Evolutionary conservation across 352 stramenopile species (phyloP), one percentile per base, ranked within the genome.

Genomic region (Pythium plurisporium): DNA sequence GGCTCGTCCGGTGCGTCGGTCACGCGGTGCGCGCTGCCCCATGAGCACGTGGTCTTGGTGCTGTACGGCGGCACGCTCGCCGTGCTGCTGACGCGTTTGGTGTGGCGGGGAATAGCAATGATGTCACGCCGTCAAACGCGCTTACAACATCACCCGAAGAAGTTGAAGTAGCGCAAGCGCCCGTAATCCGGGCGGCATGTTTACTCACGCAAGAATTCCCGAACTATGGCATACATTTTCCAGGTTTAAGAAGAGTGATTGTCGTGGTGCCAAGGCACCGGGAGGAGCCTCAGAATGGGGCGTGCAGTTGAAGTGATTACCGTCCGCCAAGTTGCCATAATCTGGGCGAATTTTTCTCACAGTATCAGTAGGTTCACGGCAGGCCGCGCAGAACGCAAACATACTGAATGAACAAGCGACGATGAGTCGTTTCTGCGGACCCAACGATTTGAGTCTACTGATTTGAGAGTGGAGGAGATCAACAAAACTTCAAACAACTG

Each of bases 61-160:
- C 40, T 68, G 19, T 68, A 64, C 40, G 54, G 38, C 38, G 38
- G 17, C 34, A 17, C 29, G 26, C 20, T 63, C 7, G n/a, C 36
- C 10, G n/a, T 57, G 34, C 46, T 63, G 23, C 15, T 59, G 26
- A 4, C 48, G 25, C 45, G 55, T 36, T n/a, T 51, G 38, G 38
- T 63, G 14, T 45, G 46, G 47, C 46, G 47, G 38, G 38, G 38
- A 9, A 20, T 56, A 37, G n/a, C 23, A 19, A 51, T 56, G 45
- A 51, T 52, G 55, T 56, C 55, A 63, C 37, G 50, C 50, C 29
- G 9, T 9, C 37, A 2, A n/a, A 20, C 6, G 8, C 36, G 46
- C 37, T 51, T 41, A 41, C 37, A 51, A 26, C 46, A 53, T 63
- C 55, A 63, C 29, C 14, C 15, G 10, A 63, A 63, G 47, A 62